These are phyloP conservation scores for Thermothielavioides terrestris DNA, from an alignment of 495 filamentous ascomycete genomes.

Conservation along the genomic window DNA sequence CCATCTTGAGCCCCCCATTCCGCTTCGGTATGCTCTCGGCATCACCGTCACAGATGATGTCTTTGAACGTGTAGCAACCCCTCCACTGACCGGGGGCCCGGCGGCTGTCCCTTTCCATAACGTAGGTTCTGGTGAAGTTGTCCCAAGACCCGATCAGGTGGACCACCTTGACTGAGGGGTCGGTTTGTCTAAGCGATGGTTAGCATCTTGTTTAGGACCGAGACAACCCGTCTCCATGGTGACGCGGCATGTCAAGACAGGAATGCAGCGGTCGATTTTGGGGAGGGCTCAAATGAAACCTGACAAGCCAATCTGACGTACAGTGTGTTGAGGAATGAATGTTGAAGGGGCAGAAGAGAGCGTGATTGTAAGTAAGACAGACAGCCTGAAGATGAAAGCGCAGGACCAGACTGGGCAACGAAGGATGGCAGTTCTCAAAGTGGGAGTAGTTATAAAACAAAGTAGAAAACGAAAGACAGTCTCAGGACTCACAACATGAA, in stretches of 20 bases:
- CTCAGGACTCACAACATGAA: conserved; percentile 57
- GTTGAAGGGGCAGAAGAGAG: background rate
- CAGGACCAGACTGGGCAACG: conserved; percentile 18
- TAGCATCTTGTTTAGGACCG: background rate
- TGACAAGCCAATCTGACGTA: conserved; percentile 5
- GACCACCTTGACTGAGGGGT: conserved; percentile 58
- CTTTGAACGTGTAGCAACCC: conserved; percentile 74
- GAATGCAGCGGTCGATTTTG: background rate
- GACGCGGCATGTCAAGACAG: background rate
- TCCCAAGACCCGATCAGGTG: conserved; percentile 88
- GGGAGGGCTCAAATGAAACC: background rate
- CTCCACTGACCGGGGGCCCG: conserved; percentile 67
- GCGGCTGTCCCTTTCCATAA: conserved; percentile 66
- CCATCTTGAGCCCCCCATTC: conserved; percentile 79
- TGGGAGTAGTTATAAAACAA: conserved; percentile 28
- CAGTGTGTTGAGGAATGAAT: conserved; percentile 1
- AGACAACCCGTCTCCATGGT: background rate
- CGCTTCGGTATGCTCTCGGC: conserved; percentile 47
- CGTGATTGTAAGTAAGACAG: conserved; percentile 4
- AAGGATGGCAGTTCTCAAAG: conserved; percentile 1
- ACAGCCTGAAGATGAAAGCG: conserved; percentile 1
- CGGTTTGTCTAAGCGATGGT: conserved; percentile 48
- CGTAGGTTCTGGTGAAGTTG: conserved; percentile 70
- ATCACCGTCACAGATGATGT: conserved; percentile 76
- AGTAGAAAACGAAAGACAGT: conserved; percentile 35